A percentile compares a stretch with the other conserved stretches of the same genome.
These are phyloP conservation scores for Didymosphaeria variabile DNA, from an alignment of 2,329 filamentous ascomycete species.

Conservation along the genomic window DNA sequence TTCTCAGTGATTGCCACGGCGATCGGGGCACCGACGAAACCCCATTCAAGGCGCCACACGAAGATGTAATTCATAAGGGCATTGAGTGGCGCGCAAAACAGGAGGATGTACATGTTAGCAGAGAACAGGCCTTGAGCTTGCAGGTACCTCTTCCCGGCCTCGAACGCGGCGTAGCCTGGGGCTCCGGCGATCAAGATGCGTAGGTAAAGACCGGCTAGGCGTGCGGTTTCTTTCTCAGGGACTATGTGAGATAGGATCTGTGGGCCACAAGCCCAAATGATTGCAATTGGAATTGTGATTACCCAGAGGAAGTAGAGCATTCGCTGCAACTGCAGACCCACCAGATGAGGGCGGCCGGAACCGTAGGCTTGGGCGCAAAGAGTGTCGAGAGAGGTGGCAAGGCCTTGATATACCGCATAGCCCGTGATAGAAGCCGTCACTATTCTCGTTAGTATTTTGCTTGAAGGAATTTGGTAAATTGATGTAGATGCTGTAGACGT, in stretches of 20 bases:
- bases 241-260: conserved; percentile 71
- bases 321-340: conserved; percentile 82
- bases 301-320: conserved; percentile 81
- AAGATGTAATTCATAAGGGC: conserved; percentile 82
- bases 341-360: conserved; percentile 86
- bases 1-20: conserved; percentile 80
- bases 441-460: conserved; percentile 19
- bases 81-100: conserved; percentile 84
- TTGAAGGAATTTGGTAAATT: background rate
- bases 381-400: conserved; percentile 90
- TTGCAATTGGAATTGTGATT: conserved; percentile 75
- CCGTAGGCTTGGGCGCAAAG: conserved; percentile 95
- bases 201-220: conserved; percentile 77
- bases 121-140: conserved; percentile 89
- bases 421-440: conserved; percentile 61
- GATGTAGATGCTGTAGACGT: conserved; percentile 10
- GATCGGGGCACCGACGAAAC: conserved; percentile 80
- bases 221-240: conserved; percentile 74
- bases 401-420: conserved; percentile 63
- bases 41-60: conserved; percentile 68
- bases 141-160: conserved; percentile 83
- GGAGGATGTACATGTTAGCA: conserved; percentile 81
- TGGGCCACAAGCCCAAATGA: conserved; percentile 76
- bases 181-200: conserved; percentile 74
- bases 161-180: conserved; percentile 79